Percentiles rank a stretch among this genome's conserved stretches.
These are phyloP conservation scores for Papiliotrema flavescens DNA, from an alignment of 1,284 basidiomycete genomes.

Conservation along the genomic window DNA sequence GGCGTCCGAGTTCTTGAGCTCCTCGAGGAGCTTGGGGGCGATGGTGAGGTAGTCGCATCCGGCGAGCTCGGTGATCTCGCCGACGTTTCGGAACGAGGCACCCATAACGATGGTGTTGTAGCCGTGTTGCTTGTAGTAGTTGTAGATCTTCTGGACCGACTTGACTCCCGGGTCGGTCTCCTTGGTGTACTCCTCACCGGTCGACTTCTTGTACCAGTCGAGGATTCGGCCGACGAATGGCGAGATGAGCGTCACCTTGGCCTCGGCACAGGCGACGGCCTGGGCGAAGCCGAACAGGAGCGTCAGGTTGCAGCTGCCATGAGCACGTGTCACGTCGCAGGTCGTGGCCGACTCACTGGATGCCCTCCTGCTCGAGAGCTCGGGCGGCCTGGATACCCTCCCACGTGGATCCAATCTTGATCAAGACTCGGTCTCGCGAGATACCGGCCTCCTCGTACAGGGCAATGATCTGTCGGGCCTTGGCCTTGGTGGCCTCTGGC, in stretches of 20 bases:
- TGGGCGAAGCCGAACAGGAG: constrained; percentile 97
- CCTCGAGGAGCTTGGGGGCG: constrained; percentile 82
- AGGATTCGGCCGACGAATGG: constrained; percentile 98
- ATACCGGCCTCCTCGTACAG: constrained; percentile 91
- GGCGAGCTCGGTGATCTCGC: constrained; percentile 91
- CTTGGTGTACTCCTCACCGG: constrained; percentile 75
- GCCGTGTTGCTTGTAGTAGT: constrained; percentile 98
- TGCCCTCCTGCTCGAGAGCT: constrained; percentile 87
- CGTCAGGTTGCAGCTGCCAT: constrained; percentile 83
- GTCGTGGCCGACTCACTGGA: constrained; percentile 57
- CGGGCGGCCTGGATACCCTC: constrained; percentile 99
- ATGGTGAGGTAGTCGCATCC: constrained; percentile 98
- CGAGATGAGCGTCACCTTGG: constrained; percentile 95
- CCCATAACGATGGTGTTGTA: constrained; percentile 99
- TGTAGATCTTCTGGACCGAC: constrained; percentile 94
- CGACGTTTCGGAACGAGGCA: constrained; percentile 93
- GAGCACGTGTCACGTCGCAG: not conserved
- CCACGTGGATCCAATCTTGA: constrained; percentile 99
- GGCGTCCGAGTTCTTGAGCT: constrained; percentile 77
- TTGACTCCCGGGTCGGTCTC: constrained; percentile 91
- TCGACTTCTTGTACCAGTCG: constrained; percentile 93
- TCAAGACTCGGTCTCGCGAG: constrained; percentile 87
- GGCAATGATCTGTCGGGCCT: constrained; percentile 88
- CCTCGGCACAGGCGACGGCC: constrained; percentile 98
- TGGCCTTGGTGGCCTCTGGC: constrained; percentile 41